Conservation (phyloP, 2,329 filamentous ascomycete genomes). For the Nothophaeocryptopus gaeumannii region DNA sequence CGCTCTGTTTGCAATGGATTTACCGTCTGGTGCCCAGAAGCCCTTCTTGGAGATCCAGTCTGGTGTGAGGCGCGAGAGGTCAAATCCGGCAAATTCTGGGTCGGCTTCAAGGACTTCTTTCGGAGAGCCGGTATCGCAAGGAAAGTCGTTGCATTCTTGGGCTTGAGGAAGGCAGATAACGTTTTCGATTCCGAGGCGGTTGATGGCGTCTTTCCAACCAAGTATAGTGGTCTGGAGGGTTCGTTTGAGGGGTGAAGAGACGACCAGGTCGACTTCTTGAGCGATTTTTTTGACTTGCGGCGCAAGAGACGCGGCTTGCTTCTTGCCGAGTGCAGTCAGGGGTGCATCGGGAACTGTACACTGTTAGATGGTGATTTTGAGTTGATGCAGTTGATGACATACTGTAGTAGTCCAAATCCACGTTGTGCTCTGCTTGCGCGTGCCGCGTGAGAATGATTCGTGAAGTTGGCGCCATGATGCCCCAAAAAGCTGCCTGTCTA, state of each 20-base stretch:
- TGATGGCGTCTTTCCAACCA: conserved; percentile 29
- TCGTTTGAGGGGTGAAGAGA: conserved; percentile 32
- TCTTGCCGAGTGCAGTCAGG: conserved; percentile 33
- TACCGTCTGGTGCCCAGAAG: conserved; percentile 28
- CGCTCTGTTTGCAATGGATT: conserved; percentile 25
- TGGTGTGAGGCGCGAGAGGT: conserved; percentile 26
- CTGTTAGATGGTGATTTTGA: not conserved
- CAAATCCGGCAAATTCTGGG: conserved; percentile 30
- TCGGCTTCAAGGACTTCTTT: conserved; percentile 24
- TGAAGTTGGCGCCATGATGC: conserved; percentile 33
- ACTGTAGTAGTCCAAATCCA: conserved; percentile 34
- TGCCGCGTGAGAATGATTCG: conserved; percentile 35
- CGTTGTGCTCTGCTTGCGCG: conserved; percentile 36
- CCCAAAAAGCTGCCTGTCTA: not conserved
- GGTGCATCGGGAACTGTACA: conserved; percentile 33
- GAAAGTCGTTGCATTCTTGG: conserved; percentile 35
- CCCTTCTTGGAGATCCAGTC: conserved; percentile 35
- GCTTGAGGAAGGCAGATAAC: conserved; percentile 33
- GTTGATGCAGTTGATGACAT: conserved; percentile 2
- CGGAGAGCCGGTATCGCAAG: conserved; percentile 33
- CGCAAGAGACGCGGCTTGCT: conserved; percentile 34
- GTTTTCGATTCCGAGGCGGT: conserved; percentile 28
- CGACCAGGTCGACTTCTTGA: conserved; percentile 30
- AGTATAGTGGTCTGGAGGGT: conserved; percentile 35
- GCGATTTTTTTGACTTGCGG: conserved; percentile 25